Base-by-base conservation (phyloP, 306 rosid genomes). In the Carpinus viminea region DNA sequence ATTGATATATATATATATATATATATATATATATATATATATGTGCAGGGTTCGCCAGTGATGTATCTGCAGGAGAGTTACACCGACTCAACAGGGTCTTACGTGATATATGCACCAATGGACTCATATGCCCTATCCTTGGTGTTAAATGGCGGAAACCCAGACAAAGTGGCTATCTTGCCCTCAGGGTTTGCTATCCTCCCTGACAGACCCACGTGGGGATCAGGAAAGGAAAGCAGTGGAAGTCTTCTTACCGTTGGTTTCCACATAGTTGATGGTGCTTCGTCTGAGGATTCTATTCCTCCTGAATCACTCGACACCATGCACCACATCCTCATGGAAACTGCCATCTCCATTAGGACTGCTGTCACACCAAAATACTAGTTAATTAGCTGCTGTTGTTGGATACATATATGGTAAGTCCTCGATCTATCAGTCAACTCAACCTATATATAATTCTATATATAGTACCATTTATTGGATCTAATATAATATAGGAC, bases 161-260 rank as follows among this genome's bases (percentile, higher is more conserved):
- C 90, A 12, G 90, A 89, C 12, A 17, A 6, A 0, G 85, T 88
- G 6, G 15, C 76, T 18, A 61, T 88, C 4, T 70, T 87, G 31
- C 89, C 94, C 18, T 89, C 93, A 0, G 93, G 97, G 2, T 88
- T 93, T 76, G 52, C 87, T 34, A 85, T 93, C 10, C 85, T 88
- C 1, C 93, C 93, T 3, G 88, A 76, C 34, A 51, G 59, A 43
- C 52, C 82, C 2, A 70, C 60, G 0, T 54, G 10, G 36, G 24
- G 48, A 18, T 16, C 53, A 21, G 20, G 10, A 31, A 65, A 77
- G 2, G 73, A 74, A n/a, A 18, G 18, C 18, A 84, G 51, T 24
- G 82, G 70, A 56, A 87, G 91, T 71, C 75, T 91, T 84, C 55
- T 89, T 5, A 91, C 88, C 0, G 6, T 82, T 17, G 88, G 82